Conservation (phyloP, 2,329 filamentous ascomycete genomes). For the Cytospora mali region DNA sequence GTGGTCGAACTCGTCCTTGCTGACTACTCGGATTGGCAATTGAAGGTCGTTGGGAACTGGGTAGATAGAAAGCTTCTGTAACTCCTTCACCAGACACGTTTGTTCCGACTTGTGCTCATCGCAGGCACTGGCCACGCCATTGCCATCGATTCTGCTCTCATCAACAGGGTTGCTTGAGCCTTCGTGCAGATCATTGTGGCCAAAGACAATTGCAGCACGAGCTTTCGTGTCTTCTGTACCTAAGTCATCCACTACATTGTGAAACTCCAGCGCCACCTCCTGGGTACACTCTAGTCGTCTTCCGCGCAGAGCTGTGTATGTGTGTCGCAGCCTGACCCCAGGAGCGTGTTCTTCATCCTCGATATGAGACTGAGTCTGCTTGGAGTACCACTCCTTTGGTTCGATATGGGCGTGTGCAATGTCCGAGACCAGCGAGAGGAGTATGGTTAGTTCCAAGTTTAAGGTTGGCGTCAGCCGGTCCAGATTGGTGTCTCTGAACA, state of each 20-base stretch:
- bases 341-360: constrained; percentile 27
- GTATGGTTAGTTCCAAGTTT: constrained; percentile 29
- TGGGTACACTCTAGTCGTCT: constrained; percentile 66
- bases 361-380: constrained; percentile 27
- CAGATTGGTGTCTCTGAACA: constrained; percentile 27
- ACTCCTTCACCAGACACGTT: constrained; percentile 34
- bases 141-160: constrained; percentile 6
- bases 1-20: constrained; percentile 44
- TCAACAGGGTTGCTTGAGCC: constrained; percentile 21
- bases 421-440: constrained; percentile 28
- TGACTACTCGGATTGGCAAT: constrained; percentile 62
- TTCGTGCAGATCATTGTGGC: constrained; percentile 14
- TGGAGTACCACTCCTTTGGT: constrained; percentile 28
- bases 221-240: constrained; percentile 62
- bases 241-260: constrained; percentile 65
- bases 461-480: constrained; percentile 26
- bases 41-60: constrained; percentile 41
- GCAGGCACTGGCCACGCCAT: neutral
- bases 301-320: constrained; percentile 63
- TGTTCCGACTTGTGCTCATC: constrained; percentile 6
- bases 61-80: constrained; percentile 43
- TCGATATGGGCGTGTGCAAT: constrained; percentile 25
- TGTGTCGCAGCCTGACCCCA: constrained; percentile 16
- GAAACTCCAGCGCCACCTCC: constrained; percentile 67
- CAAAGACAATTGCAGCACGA: constrained; percentile 61